Percentiles rank a stretch among this genome's conserved stretches.
Conservation (phyloP, 2,329 filamentous ascomycete genomes). For the Sclerotinia minor region DNA sequence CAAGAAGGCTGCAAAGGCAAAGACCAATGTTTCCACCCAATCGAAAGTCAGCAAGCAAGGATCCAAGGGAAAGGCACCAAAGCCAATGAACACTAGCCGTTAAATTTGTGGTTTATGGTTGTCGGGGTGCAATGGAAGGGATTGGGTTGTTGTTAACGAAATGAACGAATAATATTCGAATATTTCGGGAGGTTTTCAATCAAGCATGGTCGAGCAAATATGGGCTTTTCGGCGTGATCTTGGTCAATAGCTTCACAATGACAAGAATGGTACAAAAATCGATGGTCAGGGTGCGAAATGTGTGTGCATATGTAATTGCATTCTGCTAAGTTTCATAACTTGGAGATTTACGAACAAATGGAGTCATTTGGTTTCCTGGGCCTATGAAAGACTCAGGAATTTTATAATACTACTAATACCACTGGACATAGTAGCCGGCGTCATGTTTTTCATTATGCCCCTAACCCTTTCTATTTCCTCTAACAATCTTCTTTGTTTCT, state of each 20-base stretch:
- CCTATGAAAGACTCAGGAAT: slow-evolving; percentile 11
- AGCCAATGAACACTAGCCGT: slow-evolving; percentile 84
- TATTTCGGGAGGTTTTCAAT: slow-evolving; percentile 29
- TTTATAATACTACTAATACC: slow-evolving; percentile 14
- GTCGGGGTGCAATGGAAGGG: slow-evolving; percentile 23
- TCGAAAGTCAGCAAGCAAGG: slow-evolving; percentile 89
- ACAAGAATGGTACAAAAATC: slow-evolving; percentile 34
- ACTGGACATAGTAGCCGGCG: not conserved
- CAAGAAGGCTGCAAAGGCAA: slow-evolving; percentile 99
- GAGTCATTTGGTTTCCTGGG: slow-evolving; percentile 12
- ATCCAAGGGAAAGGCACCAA: slow-evolving; percentile 83
- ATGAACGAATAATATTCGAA: slow-evolving; percentile 17
- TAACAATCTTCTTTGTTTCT: not conserved
- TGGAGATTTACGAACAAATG: slow-evolving; percentile 12
- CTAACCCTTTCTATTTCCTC: not conserved
- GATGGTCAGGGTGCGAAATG: slow-evolving; percentile 1
- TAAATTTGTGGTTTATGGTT: slow-evolving; percentile 51
- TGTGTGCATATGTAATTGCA: slow-evolving; percentile 21
- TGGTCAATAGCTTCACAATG: slow-evolving; percentile 41
- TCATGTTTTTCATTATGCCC: not conserved
- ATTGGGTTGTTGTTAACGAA: slow-evolving; percentile 33
- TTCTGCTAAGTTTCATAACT: slow-evolving; percentile 6
- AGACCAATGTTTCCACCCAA: slow-evolving; percentile 71
- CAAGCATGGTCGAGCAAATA: slow-evolving; percentile 40
- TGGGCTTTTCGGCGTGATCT: slow-evolving; percentile 39